Base-by-base conservation (phyloP, 768 basidiomycete genomes). In the Coprinopsis strossmayeri region DNA sequence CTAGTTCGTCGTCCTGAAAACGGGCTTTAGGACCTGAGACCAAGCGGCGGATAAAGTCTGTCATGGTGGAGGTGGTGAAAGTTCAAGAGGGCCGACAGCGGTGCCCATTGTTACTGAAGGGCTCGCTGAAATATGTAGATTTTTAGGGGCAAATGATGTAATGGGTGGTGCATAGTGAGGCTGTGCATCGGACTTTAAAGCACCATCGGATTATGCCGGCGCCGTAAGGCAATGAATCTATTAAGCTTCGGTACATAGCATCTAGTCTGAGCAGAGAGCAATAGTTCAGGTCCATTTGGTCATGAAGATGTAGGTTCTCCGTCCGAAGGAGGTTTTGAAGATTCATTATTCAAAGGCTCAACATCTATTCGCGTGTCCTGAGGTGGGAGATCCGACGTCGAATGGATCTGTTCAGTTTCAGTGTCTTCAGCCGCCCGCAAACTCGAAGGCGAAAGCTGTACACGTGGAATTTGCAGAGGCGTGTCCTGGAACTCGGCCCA, bases 11-110 rank as follows among this genome's bases (percentile, higher is more conserved):
- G 61, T 92, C 88, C 49, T 72, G 80, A 66, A 83, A 88, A 13
- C 91, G 73, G 3, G 87, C 79, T 58, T 91, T 94, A 42, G 76
- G 71, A 0, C 90, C 88, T n/a, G 87, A 90, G 2, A 92, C 89
- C 1, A 91, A 59, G 11, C 84, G 77, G 10, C 83, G 77, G 12
- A 89, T 70, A 54, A 77, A 81, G 63, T 84, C 78, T 24, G 79
- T 62, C 81, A 87, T 85, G 30, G 49, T 43, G 35, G 37, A 42
- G 35, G 41, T 53, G 27, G 45, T 38, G 28, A 21, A 25, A n/a
- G n/a, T n/a, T n/a, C n/a, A n/a, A n/a, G n/a, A n/a, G n/a, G n/a
- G n/a, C n/a, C n/a, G n/a, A n/a, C n/a, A 32, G 30, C 30, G 30
- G 9, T 15, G 30, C 30, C 30, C 30, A 32, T 7, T 32, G 30